These are phyloP conservation scores for Xylaria hypoxylon DNA, from an alignment of 2,329 filamentous ascomycete species.

Conservation along the genomic window DNA sequence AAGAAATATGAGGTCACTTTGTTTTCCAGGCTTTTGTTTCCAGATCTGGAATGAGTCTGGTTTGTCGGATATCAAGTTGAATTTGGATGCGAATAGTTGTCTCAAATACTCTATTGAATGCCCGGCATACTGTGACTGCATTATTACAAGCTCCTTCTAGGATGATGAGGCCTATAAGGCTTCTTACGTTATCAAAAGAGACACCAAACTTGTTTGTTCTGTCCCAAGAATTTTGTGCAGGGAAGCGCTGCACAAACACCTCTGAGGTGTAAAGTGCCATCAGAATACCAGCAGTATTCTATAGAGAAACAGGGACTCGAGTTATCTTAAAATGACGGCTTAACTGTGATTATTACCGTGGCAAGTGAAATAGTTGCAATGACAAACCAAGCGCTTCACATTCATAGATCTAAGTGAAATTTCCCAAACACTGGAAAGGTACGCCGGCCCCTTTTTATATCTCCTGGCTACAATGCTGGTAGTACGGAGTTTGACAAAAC, in stretches of 20 bases:
- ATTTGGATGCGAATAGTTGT: slow-evolving; percentile 6
- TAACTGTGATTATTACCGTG: not conserved
- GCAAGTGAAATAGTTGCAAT: too few species aligned
- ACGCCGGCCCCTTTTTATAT: not conserved
- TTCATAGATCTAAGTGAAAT: too few species aligned
- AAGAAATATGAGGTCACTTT: not conserved
- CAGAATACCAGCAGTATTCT: not conserved
- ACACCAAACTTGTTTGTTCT: slow-evolving; percentile 23
- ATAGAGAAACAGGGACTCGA: not conserved
- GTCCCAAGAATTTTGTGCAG: not conserved
- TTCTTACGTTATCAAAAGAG: slow-evolving; percentile 23
- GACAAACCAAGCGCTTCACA: too few species aligned
- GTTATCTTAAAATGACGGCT: not conserved
- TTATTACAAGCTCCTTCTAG: not conserved
- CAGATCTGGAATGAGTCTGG: slow-evolving; percentile 22
- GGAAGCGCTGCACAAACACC: slow-evolving; percentile 10
- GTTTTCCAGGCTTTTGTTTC: not conserved
- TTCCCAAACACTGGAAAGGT: not conserved
- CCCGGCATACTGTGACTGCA: not conserved
- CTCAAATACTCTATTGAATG: not conserved
- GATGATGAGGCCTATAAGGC: not conserved
- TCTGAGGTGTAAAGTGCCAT: not conserved
- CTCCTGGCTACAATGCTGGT: not conserved
- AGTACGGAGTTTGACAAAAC: not conserved
- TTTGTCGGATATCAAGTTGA: not conserved